These are phyloP conservation scores for Fusarium pininemorale DNA, from an alignment of 2,329 filamentous ascomycete genomes.

Conservation along the genomic window DNA sequence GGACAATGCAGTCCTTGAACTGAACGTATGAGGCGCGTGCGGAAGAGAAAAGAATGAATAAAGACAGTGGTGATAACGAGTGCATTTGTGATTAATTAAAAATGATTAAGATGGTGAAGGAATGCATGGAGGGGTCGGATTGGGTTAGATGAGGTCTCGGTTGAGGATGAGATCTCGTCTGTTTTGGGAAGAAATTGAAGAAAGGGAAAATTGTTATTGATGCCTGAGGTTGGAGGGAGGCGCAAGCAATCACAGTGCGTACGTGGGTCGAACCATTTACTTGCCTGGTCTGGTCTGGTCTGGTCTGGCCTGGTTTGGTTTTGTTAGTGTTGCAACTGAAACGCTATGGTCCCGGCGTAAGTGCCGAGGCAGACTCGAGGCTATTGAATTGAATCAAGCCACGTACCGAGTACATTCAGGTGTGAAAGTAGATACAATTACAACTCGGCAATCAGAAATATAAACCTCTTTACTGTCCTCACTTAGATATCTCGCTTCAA, in stretches of 20 bases:
- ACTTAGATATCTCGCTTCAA: fast-evolving
- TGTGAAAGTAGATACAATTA: fast-evolving
- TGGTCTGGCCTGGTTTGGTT: not conserved
- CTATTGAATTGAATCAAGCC: too few species aligned
- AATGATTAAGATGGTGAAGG: not conserved
- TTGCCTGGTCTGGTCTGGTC: not conserved
- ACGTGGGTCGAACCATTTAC: not conserved
- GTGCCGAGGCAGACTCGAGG: not conserved
- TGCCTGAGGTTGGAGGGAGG: not conserved
- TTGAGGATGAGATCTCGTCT: not conserved
- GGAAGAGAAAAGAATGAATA: not conserved
- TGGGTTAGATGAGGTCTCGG: not conserved
- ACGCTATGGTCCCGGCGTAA: not conserved
- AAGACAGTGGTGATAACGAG: not conserved
- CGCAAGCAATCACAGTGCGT: not conserved
- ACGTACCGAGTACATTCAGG: not conserved
- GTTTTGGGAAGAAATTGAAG: not conserved
- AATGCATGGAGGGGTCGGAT: constrained; percentile 5
- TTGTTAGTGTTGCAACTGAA: not conserved
- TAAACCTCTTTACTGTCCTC: fast-evolving
- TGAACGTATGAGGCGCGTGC: constrained; percentile 26
- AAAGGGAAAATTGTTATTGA: not conserved
- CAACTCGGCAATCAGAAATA: too few species aligned
- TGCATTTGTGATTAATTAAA: not conserved
- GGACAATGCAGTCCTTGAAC: constrained; percentile 18